phyloP scores from a whole-genome alignment of 805 yeast species.

The Metschnikowia vanudenii region DNA sequence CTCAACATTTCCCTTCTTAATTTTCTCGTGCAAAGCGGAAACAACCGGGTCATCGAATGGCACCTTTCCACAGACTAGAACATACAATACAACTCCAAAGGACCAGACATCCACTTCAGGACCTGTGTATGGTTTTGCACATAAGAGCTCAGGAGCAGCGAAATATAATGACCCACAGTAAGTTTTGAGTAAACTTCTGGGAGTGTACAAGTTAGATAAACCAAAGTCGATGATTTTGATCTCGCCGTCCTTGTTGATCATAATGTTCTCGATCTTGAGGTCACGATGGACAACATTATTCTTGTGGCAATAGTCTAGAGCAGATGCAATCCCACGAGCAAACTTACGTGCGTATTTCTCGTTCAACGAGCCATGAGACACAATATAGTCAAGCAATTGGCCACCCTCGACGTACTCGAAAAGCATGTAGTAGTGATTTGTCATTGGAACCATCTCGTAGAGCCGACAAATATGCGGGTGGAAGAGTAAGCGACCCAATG shows the following conservation, averaged over 20 bases:
- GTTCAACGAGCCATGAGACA: constrained; percentile 90
- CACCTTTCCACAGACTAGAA: constrained; percentile 94
- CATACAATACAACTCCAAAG: constrained; percentile 94
- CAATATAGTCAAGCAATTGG: constrained; percentile 94
- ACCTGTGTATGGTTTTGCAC: constrained; percentile 89
- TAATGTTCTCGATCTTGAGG: constrained; percentile 91
- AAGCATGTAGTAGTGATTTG: constrained; percentile 93
- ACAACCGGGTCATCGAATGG: constrained; percentile 97
- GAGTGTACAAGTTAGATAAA: constrained; percentile 79
- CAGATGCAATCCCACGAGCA: constrained; percentile 91
- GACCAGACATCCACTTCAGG: constrained; percentile 99
- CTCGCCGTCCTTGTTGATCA: constrained; percentile 91
- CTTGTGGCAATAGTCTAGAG: constrained; percentile 88
- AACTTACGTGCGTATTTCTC: constrained; percentile 93
- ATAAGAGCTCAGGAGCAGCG: constrained; percentile 96
- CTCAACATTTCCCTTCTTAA: constrained; percentile 87
- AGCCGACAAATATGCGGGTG: constrained; percentile 92
- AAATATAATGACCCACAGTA: constrained; percentile 96
- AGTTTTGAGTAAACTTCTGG: constrained; percentile 72
- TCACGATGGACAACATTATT: constrained; percentile 97
- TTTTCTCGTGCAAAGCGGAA: constrained; percentile 87
- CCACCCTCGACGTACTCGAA: constrained; percentile 98
- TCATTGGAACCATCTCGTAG: constrained; percentile 94
- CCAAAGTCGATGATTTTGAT: constrained; percentile 97
- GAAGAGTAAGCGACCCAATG: constrained; percentile 81